Evolutionary conservation across 495 filamentous ascomycete species (phyloP).

Genomic region (Penicillium silybi): DNA sequence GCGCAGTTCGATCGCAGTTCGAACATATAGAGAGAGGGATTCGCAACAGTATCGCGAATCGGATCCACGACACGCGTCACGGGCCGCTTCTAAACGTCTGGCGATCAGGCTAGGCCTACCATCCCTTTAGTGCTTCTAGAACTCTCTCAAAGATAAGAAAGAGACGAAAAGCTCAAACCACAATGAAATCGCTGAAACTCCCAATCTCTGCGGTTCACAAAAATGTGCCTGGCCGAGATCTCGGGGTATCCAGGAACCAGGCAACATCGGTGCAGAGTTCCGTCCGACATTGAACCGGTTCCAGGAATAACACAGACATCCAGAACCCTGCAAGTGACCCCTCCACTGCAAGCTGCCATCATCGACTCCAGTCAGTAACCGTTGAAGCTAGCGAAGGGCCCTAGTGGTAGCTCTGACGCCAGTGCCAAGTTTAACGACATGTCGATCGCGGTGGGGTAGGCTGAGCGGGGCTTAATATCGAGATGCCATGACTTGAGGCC

Average conservation of each 20-base stretch:
- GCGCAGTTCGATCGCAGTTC: neutral
- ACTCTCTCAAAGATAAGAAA: neutral
- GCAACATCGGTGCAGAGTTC: neutral
- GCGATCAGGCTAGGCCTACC: neutral
- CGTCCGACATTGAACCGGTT: neutral
- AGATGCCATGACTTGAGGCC: neutral
- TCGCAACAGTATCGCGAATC: too few relatives aligned
- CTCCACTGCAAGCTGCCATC: constrained; percentile 1
- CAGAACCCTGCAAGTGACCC: too few relatives aligned
- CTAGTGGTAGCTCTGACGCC: constrained; percentile 2
- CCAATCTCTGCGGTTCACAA: neutral
- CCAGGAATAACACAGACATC: neutral
- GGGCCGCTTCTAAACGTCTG: too few relatives aligned
- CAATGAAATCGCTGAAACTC: neutral
- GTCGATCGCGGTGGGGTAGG: constrained; percentile 6
- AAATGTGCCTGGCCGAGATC: neutral
- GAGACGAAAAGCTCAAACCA: neutral
- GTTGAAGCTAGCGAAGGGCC: constrained; percentile 6
- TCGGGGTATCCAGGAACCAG: neutral
- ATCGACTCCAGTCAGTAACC: neutral
- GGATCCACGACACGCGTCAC: neutral
- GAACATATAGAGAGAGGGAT: neutral
- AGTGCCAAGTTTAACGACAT: constrained; percentile 7
- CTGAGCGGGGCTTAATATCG: constrained; percentile 1
- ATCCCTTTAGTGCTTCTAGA: neutral